Evolutionary conservation across 2,329 filamentous ascomycete species (phyloP).

Genomic region (Didymosphaeria variabile): DNA sequence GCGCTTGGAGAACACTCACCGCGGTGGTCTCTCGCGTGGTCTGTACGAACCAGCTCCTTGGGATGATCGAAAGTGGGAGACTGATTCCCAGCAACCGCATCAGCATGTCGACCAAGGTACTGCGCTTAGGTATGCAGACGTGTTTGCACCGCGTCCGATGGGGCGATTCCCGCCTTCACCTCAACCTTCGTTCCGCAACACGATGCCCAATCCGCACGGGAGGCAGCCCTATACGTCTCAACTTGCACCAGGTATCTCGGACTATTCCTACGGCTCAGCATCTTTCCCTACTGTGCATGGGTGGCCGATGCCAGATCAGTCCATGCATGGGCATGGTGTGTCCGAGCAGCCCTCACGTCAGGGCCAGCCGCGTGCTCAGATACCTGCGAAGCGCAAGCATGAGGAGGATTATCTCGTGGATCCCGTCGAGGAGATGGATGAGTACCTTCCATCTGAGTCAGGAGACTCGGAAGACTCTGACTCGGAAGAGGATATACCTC

Average conservation of each 20-base stretch:
- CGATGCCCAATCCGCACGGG: neutral
- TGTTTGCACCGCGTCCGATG: neutral
- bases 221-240: neutral
- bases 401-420: neutral
- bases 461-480: slow-evolving; percentile 2
- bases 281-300: neutral
- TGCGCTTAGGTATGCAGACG: no score
- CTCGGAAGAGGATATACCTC: slow-evolving; percentile 8
- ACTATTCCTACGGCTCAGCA: neutral
- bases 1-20: neutral
- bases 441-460: neutral
- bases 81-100: neutral
- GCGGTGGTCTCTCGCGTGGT: neutral
- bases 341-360: neutral
- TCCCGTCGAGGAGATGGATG: neutral
- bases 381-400: slow-evolving; percentile 12
- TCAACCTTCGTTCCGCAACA: neutral
- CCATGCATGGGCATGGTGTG: neutral
- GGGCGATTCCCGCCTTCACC: no score
- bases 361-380: neutral
- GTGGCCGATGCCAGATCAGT: neutral
- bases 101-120: no score
- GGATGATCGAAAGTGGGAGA: neutral
- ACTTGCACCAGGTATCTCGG: neutral
- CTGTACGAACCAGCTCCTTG: neutral